These are phyloP conservation scores for Aureobasidium vineae DNA, from an alignment of 2,329 filamentous ascomycete species.

Conservation along the genomic window DNA sequence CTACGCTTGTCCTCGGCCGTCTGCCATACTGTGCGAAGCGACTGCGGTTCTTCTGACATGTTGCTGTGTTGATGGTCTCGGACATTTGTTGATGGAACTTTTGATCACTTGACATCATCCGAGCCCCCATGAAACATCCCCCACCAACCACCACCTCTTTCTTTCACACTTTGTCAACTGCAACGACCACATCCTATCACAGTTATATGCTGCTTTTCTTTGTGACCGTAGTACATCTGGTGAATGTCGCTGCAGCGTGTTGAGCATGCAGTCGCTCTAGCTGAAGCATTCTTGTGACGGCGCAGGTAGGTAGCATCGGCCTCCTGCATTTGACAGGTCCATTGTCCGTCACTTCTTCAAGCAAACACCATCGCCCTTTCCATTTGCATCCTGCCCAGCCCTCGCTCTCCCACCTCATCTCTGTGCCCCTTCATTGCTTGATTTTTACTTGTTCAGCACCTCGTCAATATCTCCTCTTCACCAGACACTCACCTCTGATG, in stretches of 20 bases:
- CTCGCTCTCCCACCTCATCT: background rate
- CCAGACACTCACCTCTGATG: background rate
- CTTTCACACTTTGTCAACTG: background rate
- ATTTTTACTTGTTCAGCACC: background rate
- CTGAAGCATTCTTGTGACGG: background rate
- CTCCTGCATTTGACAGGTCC: slow-evolving; percentile 7
- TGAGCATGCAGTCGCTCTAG: background rate
- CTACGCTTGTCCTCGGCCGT: slow-evolving; percentile 56
- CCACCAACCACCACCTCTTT: background rate
- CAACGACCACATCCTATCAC: background rate
- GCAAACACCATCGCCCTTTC: background rate
- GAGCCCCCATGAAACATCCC: background rate
- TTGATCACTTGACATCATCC: background rate
- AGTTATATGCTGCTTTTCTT: background rate
- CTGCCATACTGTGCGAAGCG: slow-evolving; percentile 55
- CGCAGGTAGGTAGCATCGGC: background rate
- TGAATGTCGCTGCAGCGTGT: background rate
- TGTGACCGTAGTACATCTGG: background rate
- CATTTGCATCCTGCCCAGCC: background rate
- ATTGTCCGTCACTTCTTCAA: background rate
- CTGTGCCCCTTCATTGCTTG: background rate
- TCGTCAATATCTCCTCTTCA: background rate
- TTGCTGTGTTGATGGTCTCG: background rate
- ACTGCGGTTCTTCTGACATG: slow-evolving; percentile 52
- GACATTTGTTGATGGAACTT: background rate